Percentiles rank a stretch among this genome's conserved stretches.
Conservation (phyloP, 768 basidiomycete species). For the Boletus tomentosulus region DNA sequence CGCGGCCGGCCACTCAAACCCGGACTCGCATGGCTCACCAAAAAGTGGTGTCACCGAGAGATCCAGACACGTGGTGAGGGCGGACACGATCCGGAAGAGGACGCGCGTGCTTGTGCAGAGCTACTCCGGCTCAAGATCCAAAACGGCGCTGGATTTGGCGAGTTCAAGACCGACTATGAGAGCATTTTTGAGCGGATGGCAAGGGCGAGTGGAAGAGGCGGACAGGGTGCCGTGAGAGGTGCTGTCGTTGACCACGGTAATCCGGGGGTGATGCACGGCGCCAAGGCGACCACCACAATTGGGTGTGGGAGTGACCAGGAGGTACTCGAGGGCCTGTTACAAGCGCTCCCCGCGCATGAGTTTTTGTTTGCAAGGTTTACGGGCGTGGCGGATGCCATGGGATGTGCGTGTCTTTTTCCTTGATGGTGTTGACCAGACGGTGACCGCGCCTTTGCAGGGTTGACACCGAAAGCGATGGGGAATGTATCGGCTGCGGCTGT, state of each 20-base stretch:
- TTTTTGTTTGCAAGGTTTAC: slow-evolving; percentile 85
- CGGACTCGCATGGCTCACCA: slow-evolving; percentile 93
- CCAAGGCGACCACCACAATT: slow-evolving; percentile 73
- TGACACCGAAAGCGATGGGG: slow-evolving; percentile 48
- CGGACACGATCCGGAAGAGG: slow-evolving; percentile 93
- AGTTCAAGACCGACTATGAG: slow-evolving; percentile 81
- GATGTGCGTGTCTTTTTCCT: slow-evolving; percentile 59
- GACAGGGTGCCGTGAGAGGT: slow-evolving; percentile 41
- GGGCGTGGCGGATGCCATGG: slow-evolving; percentile 71
- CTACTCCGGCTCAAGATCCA: slow-evolving; percentile 78
- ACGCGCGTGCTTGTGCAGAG: slow-evolving; percentile 85
- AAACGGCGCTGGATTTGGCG: slow-evolving; percentile 75
- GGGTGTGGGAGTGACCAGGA: slow-evolving; percentile 77
- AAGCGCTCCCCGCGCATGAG: slow-evolving; percentile 60
- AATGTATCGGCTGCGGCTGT: slow-evolving; percentile 31
- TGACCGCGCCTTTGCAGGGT: slow-evolving; percentile 41
- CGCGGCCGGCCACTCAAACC: slow-evolving; percentile 92
- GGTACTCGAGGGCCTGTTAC: slow-evolving; percentile 64
- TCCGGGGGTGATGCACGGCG: slow-evolving; percentile 77
- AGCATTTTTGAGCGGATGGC: slow-evolving; percentile 84
- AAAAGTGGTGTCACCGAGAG: slow-evolving; percentile 86
- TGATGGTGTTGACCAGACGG: neutral
- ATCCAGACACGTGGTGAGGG: slow-evolving; percentile 84
- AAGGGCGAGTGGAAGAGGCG: slow-evolving; percentile 44
- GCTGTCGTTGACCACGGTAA: slow-evolving; percentile 87